Conservation (phyloP, 257 asterid genomes). For the Nicotiana obtusifolia region DNA sequence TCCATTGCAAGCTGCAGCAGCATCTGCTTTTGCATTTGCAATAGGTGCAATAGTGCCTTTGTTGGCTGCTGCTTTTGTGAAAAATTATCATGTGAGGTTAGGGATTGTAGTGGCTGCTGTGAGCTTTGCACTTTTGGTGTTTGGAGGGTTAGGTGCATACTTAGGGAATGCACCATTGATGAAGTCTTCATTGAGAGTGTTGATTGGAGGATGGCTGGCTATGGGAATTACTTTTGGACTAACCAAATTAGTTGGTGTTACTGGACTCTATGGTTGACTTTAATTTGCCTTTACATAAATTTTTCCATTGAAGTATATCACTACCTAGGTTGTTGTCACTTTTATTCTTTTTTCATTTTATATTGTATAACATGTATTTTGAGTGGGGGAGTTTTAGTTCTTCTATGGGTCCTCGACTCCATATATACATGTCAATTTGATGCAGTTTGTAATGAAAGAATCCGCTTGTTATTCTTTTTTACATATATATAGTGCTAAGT, state of each 20-base stretch:
- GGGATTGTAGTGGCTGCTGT: slow-evolving; percentile 49
- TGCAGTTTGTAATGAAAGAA: background rate
- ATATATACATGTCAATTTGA: background rate
- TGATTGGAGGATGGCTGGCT: slow-evolving; percentile 65
- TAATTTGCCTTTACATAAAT: background rate
- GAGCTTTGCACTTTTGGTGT: slow-evolving; percentile 50
- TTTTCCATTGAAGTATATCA: background rate
- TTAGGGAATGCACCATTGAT: slow-evolving; percentile 46
- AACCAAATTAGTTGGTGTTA: slow-evolving; percentile 39
- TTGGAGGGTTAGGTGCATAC: slow-evolving; percentile 49
- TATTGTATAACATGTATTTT: background rate
- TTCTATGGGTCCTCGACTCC: background rate
- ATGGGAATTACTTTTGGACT: slow-evolving; percentile 71
- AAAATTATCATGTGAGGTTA: slow-evolving; percentile 37
- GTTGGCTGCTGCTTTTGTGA: slow-evolving; percentile 43
- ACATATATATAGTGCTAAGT: background rate
- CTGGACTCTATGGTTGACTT: slow-evolving; percentile 7
- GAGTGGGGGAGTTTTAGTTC: background rate
- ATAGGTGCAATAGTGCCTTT: slow-evolving; percentile 60
- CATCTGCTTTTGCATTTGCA: slow-evolving; percentile 57
- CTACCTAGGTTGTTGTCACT: background rate
- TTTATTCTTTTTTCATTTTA: background rate
- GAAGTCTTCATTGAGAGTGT: slow-evolving; percentile 44
- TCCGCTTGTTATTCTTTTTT: background rate
- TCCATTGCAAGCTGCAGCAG: slow-evolving; percentile 50